A percentile compares a stretch with the other conserved stretches of the same genome.
Conservation (phyloP, 2,329 filamentous ascomycete genomes). For the Cladosporium halotolerans region DNA sequence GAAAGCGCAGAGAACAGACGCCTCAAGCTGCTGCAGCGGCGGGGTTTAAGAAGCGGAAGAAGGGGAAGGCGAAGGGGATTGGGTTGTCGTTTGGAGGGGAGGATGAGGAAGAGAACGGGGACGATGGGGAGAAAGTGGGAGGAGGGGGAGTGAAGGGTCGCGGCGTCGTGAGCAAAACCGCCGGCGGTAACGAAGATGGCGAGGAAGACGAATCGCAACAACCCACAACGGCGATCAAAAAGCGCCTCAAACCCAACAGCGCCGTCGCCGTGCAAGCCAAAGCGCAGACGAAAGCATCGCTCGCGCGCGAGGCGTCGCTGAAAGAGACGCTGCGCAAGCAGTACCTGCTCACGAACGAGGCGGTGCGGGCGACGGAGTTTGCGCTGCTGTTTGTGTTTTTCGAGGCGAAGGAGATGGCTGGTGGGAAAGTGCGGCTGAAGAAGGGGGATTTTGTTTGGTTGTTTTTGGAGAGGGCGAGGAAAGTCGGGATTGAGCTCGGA, state of each 20-base stretch:
- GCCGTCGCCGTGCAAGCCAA: conserved; percentile 63
- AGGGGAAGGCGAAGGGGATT: conserved; percentile 45
- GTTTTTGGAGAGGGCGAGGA: conserved; percentile 84
- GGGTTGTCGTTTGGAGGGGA: conserved; percentile 64
- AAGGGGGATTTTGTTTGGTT: conserved; percentile 93
- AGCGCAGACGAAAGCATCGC: conserved; percentile 65
- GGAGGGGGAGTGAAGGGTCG: neutral
- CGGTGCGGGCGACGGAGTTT: conserved; percentile 83
- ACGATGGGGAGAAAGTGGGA: neutral
- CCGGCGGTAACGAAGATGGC: neutral
- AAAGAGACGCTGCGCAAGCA: conserved; percentile 70
- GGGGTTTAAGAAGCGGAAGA: conserved; percentile 52
- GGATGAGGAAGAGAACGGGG: conserved; percentile 56
- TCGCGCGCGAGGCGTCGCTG: conserved; percentile 73
- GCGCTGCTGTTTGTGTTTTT: conserved; percentile 95
- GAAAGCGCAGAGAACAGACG: conserved; percentile 51
- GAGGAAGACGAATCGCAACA: neutral
- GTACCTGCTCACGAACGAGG: conserved; percentile 75
- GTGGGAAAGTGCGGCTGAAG: conserved; percentile 76
- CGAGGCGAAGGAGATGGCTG: conserved; percentile 83
- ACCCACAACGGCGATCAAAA: conserved; percentile 25
- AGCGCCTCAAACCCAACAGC: conserved; percentile 55
- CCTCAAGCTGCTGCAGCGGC: conserved; percentile 33
- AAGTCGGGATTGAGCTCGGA: conserved; percentile 77
- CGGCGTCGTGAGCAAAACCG: neutral